Base-by-base conservation (phyloP, 495 filamentous ascomycete species). In the Penicillium taxi region DNA sequence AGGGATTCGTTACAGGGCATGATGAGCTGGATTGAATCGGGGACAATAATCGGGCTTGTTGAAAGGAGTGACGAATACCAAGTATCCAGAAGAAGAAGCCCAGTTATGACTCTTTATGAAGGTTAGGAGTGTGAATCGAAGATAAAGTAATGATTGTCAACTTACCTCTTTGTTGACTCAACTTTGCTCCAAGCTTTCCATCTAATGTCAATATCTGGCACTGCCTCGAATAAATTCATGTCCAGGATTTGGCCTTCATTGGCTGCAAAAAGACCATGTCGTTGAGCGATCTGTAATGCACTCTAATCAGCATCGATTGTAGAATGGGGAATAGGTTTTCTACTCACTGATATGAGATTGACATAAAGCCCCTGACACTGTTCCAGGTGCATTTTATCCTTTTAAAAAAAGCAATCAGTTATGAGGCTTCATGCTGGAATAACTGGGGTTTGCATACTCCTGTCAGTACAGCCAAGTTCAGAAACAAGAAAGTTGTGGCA, bases 181-280 rank as follows among this genome's bases (percentile, higher is more conserved):
- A 74, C 61, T 31, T 62, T 67, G 41, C 61, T 63, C 70, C 70
- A 74, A 3, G 68, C 65, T 39, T 73, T 73, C 70, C 70, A 74
- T 50, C 68, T 51, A 29, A 58, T 53, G 21, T 72, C 70, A 13
- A 67, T 56, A 48, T 73, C 68, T 6, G 62, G 50, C 2, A 72
- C 55, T 11, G 56, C 52, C 19, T 70, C 63, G 26, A 71, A 70
- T 5, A 73, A 44, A 27, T 54, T 58, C 47, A 59, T 66, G 29
- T 69, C 66, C 6, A 71, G 60, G 1, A 63, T 52, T 39, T 70
- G 64, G 13, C 63, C 61, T 37, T 72, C 67, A 6, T 48, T 66
- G 6, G 65, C 56, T 14, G 65, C 58, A 39, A 74, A 73, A 2
- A 74, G 52, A 0, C 69, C 69, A 42, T 73, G 63, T n/a, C 64